phyloP scores from a whole-genome alignment of 2,329 filamentous ascomycete genomes.

The Chaetomium sp. region DNA sequence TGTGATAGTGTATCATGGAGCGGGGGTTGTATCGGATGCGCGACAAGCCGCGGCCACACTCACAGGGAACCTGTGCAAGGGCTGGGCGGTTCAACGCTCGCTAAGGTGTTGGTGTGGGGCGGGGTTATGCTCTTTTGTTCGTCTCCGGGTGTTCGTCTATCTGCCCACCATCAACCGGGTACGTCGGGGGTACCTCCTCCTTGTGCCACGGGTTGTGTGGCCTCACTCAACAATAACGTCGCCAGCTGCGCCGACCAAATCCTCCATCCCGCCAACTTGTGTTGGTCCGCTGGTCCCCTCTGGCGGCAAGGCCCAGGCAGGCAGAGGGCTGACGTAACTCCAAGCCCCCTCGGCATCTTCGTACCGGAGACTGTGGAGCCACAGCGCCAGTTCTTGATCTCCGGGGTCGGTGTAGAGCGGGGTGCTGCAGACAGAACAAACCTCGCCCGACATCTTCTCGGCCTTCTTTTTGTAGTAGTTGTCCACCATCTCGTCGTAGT shows the following conservation, averaged over 20 bases:
- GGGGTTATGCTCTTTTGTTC: background rate
- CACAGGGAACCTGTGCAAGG: no score
- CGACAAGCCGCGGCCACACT: no score
- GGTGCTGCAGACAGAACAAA: slow-evolving; percentile 80
- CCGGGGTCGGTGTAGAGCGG: slow-evolving; percentile 93
- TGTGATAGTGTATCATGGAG: background rate
- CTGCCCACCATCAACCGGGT: background rate
- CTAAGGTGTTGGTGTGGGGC: no score
- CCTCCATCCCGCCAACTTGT: slow-evolving; percentile 63
- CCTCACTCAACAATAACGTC: slow-evolving; percentile 42
- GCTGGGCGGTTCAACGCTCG: no score
- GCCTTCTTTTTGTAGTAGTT: slow-evolving; percentile 87
- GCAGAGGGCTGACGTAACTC: slow-evolving; percentile 84
- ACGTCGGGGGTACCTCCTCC: background rate
- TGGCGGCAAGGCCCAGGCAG: slow-evolving; percentile 84
- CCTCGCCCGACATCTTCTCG: slow-evolving; percentile 86
- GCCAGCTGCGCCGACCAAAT: slow-evolving; percentile 58
- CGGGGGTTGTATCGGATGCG: background rate
- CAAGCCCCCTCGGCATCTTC: slow-evolving; percentile 80
- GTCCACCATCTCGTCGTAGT: slow-evolving; percentile 91
- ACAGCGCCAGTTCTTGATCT: slow-evolving; percentile 85
- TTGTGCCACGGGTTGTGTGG: background rate
- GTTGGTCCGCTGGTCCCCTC: slow-evolving; percentile 70
- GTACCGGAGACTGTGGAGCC: slow-evolving; percentile 89
- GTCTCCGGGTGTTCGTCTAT: background rate